These are phyloP conservation scores for Geum urbanum DNA, from an alignment of 306 rosid species.

Conservation along the genomic window DNA sequence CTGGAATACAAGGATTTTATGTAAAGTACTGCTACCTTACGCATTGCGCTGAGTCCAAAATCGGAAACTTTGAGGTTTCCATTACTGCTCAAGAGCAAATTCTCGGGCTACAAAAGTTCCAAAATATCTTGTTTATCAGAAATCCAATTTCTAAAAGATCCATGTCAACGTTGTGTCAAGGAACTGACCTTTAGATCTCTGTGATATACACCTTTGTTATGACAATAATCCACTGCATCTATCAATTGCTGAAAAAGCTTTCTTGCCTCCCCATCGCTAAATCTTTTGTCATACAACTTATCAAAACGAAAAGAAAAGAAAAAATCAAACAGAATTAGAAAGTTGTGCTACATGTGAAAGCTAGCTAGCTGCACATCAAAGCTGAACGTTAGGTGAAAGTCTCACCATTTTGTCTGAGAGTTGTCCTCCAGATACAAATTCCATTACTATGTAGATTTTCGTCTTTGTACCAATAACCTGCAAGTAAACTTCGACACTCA, in stretches of 20 bases:
- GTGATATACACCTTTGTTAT: conserved; percentile 66
- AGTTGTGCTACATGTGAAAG: conserved; percentile 1
- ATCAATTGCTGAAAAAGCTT: conserved; percentile 76
- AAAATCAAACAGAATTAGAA: conserved; percentile 21
- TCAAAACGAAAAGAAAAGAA: neutral
- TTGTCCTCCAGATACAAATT: conserved; percentile 65
- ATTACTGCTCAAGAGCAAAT: conserved; percentile 60
- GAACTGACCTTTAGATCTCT: conserved; percentile 70
- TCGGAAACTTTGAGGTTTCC: conserved; percentile 72
- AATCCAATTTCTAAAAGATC: neutral
- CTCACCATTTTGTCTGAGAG: conserved; percentile 69
- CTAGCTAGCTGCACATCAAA: neutral
- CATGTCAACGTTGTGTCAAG: neutral
- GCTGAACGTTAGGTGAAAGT: conserved; percentile 6
- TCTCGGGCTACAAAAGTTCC: conserved; percentile 54
- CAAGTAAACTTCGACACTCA: conserved; percentile 4
- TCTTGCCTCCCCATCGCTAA: conserved; percentile 63
- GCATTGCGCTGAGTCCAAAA: conserved; percentile 72
- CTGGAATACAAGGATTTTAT: neutral
- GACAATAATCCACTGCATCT: conserved; percentile 74
- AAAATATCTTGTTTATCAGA: neutral
- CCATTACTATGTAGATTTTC: conserved; percentile 77
- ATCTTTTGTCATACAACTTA: conserved; percentile 42
- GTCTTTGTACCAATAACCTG: conserved; percentile 74
- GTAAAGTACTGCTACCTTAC: conserved; percentile 43